phyloP scores from a whole-genome alignment of 2,329 filamentous ascomycete species.

The Botrytis galanthina region DNA sequence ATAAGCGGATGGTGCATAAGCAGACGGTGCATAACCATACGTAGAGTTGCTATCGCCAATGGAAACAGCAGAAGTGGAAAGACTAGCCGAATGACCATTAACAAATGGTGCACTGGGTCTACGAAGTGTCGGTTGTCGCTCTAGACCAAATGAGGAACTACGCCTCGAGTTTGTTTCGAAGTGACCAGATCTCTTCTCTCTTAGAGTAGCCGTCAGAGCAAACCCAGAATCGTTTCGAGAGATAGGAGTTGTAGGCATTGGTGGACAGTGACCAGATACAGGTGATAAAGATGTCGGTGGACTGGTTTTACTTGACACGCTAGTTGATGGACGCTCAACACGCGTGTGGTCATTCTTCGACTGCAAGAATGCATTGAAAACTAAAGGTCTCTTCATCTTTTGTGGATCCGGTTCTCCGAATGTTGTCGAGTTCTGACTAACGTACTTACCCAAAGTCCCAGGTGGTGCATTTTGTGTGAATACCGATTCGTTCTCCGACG shows the following conservation, averaged over 20 bases:
- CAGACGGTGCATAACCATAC: slow-evolving; percentile 72
- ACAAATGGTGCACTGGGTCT: slow-evolving; percentile 74
- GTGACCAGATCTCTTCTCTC: slow-evolving; percentile 92
- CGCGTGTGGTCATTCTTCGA: slow-evolving; percentile 65
- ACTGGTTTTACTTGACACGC: slow-evolving; percentile 60
- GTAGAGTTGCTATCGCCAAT: slow-evolving; percentile 40
- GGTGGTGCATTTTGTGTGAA: slow-evolving; percentile 70
- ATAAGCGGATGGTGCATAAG: slow-evolving; percentile 81
- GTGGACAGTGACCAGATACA: slow-evolving; percentile 73
- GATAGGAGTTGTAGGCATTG: slow-evolving; percentile 71
- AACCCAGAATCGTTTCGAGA: slow-evolving; percentile 91
- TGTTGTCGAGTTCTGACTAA: slow-evolving; percentile 81
- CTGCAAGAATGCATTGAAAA: slow-evolving; percentile 90
- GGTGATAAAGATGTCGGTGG: slow-evolving; percentile 70
- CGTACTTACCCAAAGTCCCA: slow-evolving; percentile 79
- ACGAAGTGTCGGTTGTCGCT: slow-evolving; percentile 64
- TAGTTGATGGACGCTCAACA: slow-evolving; percentile 75
- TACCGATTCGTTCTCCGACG: slow-evolving; percentile 77
- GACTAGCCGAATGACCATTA: slow-evolving; percentile 60
- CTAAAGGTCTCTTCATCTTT: slow-evolving; percentile 54
- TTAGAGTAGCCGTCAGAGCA: slow-evolving; percentile 77
- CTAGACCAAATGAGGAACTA: slow-evolving; percentile 89
- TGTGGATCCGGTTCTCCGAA: slow-evolving; percentile 64
- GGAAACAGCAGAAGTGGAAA: slow-evolving; percentile 63
- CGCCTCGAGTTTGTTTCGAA: slow-evolving; percentile 74